Percentiles rank a stretch among this genome's conserved stretches.
These are phyloP conservation scores for Diaporthe helianthi DNA, from an alignment of 2,329 filamentous ascomycete species.

Conservation along the genomic window DNA sequence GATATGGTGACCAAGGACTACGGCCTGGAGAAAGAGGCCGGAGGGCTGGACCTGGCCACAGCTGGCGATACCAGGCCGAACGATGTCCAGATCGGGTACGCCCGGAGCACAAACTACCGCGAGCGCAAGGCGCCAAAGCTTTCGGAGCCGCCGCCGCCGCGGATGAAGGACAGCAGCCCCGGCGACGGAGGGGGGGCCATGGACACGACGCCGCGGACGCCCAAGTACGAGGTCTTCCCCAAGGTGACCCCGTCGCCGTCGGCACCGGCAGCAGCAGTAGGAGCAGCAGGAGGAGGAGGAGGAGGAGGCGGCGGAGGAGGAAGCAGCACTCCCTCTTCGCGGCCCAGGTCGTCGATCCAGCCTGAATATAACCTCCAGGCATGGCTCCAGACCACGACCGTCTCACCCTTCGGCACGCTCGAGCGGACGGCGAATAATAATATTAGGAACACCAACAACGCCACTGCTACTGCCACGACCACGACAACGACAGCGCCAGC, in stretches of 20 bases:
- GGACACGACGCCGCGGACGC: slow-evolving; percentile 3
- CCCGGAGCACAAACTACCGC: slow-evolving; percentile 35
- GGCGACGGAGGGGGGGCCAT: neutral
- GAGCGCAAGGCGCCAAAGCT: slow-evolving; percentile 25
- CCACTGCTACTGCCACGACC: neutral
- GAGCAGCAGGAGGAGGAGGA: neutral
- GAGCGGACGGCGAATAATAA: slow-evolving; percentile 23
- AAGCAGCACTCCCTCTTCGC: slow-evolving; percentile 30
- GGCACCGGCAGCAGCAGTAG: neutral
- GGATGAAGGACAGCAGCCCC: slow-evolving; percentile 7
- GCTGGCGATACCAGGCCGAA: neutral
- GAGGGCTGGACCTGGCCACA: neutral
- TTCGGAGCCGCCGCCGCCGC: slow-evolving; percentile 29
- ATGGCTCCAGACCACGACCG: slow-evolving; percentile 44
- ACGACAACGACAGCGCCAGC: neutral
- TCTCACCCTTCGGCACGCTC: slow-evolving; percentile 46
- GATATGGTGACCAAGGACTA: slow-evolving; percentile 19
- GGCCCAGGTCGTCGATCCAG: slow-evolving; percentile 28
- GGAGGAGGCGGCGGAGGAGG: slow-evolving; percentile 20
- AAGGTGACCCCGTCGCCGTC: slow-evolving; percentile 18
- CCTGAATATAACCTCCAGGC: slow-evolving; percentile 41
- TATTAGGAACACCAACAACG: neutral
- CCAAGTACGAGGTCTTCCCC: slow-evolving; percentile 28
- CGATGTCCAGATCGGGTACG: slow-evolving; percentile 36
- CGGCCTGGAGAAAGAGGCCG: neutral